Evolutionary conservation across 164 flowering plant genomes (phyloP).

Genomic region (Aristolochia contorta): DNA sequence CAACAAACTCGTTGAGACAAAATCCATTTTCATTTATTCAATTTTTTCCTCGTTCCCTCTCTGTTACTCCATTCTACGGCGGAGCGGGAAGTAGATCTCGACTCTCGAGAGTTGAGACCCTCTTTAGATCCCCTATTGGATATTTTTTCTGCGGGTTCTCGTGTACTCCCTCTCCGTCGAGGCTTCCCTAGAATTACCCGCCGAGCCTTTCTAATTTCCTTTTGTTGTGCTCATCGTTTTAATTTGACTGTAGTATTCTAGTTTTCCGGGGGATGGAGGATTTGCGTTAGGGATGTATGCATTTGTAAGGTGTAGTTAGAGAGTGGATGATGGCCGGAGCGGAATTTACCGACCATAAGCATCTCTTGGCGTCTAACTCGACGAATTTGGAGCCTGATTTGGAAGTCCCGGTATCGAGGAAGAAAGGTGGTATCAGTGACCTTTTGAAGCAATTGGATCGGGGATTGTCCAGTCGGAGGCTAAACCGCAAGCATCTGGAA

Average conservation of each 20-base stretch:
- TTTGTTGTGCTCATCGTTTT: background rate
- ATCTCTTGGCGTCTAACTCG: slow-evolving; percentile 23
- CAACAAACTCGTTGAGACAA: too few species aligned
- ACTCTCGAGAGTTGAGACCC: too few species aligned
- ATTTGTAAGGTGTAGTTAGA: background rate
- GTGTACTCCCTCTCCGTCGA: background rate
- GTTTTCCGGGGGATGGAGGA: background rate
- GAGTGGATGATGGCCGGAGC: slow-evolving; percentile 18
- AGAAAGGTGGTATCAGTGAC: slow-evolving; percentile 22
- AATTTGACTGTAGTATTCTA: background rate
- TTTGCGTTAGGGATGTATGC: too few species aligned
- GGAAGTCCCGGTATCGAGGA: slow-evolving; percentile 22
- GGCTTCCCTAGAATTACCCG: too few species aligned
- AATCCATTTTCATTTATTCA: too few species aligned
- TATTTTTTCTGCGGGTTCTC: background rate
- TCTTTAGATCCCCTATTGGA: background rate
- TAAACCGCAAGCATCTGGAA: slow-evolving; percentile 10
- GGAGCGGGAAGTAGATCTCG: too few species aligned
- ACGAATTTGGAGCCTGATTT: slow-evolving; percentile 27
- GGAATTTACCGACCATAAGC: slow-evolving; percentile 16
- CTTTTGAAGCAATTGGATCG: slow-evolving; percentile 39
- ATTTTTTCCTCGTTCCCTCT: too few species aligned
- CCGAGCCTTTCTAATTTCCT: background rate
- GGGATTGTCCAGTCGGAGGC: slow-evolving; percentile 20
- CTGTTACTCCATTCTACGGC: too few species aligned